Percentiles rank a stretch among this genome's conserved stretches.
Evolutionary conservation across 2,329 filamentous ascomycete genomes (phyloP).

Genomic region (Neopestalotiopsis rosae): DNA sequence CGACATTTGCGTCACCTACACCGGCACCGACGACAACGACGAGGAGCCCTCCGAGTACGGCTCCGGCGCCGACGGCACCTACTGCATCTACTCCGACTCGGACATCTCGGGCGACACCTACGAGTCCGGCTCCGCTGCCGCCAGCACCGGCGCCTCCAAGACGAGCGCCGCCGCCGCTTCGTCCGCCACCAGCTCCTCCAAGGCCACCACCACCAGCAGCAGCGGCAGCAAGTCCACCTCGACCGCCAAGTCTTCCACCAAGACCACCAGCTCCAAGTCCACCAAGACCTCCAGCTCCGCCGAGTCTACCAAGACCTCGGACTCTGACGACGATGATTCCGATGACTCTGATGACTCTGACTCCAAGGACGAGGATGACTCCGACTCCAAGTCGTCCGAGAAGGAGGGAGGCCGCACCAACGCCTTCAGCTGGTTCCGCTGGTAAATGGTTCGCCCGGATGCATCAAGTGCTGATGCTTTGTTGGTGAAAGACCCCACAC

Average conservation of each 20-base stretch:
- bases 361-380: not conserved
- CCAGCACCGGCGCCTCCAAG: constrained; percentile 1
- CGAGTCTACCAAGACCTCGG: not conserved
- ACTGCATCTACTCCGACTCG: constrained; percentile 24
- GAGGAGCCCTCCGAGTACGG: constrained; percentile 28
- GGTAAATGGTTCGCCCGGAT: not conserved
- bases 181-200: constrained; percentile 4
- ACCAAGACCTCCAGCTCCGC: constrained; percentile 4
- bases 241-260: not conserved
- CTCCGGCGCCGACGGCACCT: constrained; percentile 24
- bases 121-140: constrained; percentile 11
- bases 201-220: constrained; percentile 9
- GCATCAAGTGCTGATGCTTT: constrained; percentile 4
- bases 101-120: constrained; percentile 15
- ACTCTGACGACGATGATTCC: not conserved
- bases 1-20: constrained; percentile 28
- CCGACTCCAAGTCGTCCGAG: not conserved
- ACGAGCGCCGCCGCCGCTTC: not conserved
- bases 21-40: constrained; percentile 26
- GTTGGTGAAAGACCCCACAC: not conserved
- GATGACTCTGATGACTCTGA: too few relatives aligned
- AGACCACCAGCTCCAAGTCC: constrained; percentile 8
- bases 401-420: not conserved
- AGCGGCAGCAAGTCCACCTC: constrained; percentile 10
- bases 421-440: not conserved